Conservation (phyloP, 148 eudicot genomes). For the Beta vulgaris region DNA sequence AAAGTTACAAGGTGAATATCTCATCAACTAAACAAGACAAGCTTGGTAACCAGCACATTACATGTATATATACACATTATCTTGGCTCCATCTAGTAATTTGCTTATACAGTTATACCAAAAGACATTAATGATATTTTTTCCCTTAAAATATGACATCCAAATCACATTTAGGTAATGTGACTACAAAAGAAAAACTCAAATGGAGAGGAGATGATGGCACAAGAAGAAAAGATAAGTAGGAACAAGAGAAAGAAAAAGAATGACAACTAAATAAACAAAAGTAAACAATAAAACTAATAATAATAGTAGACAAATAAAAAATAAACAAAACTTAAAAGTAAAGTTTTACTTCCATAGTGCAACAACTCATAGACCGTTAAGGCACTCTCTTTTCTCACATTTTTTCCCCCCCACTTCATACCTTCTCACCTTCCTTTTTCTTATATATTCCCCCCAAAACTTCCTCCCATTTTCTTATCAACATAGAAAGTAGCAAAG, state of each 20-base stretch:
- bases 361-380: constrained; percentile 26
- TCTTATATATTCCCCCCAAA: constrained; percentile 15
- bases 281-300: neutral
- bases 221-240: neutral
- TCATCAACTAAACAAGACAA: no score
- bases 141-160: no score
- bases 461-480: neutral
- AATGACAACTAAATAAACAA: constrained; percentile 17
- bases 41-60: no score
- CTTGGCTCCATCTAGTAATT: no score
- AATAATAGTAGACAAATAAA: neutral
- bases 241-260: constrained; percentile 11
- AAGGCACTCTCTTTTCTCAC: constrained; percentile 31
- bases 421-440: constrained; percentile 28
- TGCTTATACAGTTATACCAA: no score
- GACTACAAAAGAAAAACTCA: no score
- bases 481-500: no score
- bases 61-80: no score
- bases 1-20: no score
- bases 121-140: no score
- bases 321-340: neutral
- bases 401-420: constrained; percentile 23
- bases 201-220: neutral
- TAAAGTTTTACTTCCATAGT: neutral
- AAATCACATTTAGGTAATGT: no score